A percentile compares a stretch with the other conserved stretches of the same genome.
phyloP scores from a whole-genome alignment of 2,329 filamentous ascomycete genomes.

The Monilinia fructicola region DNA sequence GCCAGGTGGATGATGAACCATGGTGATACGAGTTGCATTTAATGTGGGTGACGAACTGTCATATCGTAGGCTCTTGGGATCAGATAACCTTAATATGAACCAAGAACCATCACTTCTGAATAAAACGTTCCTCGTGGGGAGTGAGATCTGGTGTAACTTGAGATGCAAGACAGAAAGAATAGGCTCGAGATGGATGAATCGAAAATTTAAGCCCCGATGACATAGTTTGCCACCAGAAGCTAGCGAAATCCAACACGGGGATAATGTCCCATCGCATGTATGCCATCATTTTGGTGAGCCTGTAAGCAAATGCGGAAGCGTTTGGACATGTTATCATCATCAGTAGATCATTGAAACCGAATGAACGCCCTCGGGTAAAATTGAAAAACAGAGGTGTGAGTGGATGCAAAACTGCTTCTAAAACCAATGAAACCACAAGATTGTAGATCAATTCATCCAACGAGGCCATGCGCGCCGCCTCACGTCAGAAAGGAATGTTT shows the following conservation, averaged over 20 bases:
- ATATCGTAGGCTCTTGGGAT: background rate
- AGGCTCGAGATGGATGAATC: background rate
- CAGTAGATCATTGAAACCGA: background rate
- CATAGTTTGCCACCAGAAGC: slow-evolving; percentile 11
- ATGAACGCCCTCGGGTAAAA: background rate
- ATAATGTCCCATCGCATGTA: too few species aligned
- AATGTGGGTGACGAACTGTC: background rate
- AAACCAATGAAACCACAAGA: background rate
- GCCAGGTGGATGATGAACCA: background rate
- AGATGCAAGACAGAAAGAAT: background rate
- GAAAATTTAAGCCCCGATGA: background rate
- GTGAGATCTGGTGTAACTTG: background rate
- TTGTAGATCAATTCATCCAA: background rate
- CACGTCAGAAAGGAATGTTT: background rate
- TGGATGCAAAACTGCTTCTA: background rate
- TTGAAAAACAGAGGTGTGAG: background rate
- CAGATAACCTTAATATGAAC: background rate
- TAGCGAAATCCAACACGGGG: background rate
- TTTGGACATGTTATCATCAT: background rate
- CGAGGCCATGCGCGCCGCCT: background rate
- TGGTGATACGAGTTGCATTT: slow-evolving; percentile 1
- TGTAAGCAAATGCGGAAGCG: background rate
- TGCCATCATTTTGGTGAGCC: background rate
- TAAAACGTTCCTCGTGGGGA: background rate
- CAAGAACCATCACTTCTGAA: background rate